These are phyloP conservation scores for Oryza officinalis DNA, from an alignment of 176 grass and related monocot genomes.

Conservation along the genomic window DNA sequence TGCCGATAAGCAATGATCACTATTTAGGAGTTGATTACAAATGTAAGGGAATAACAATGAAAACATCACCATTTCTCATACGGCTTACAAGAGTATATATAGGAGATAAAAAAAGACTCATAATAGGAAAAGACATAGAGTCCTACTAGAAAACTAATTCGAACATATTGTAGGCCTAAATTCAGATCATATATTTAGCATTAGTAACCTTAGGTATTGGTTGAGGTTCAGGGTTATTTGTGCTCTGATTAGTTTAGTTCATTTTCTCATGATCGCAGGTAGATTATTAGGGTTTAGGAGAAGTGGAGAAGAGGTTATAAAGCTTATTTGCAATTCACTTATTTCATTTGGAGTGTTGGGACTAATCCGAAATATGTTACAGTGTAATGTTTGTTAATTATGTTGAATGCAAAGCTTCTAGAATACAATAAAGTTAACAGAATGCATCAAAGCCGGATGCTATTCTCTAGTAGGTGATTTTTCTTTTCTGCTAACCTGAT, in stretches of 20 bases:
- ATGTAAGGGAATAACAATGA: too few relatives aligned
- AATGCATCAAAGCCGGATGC: neutral
- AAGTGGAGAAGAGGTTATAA: neutral
- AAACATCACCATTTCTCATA: too few relatives aligned
- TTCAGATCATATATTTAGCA: too few relatives aligned
- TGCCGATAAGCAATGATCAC: too few relatives aligned
- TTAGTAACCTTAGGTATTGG: neutral
- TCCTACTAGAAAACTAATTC: too few relatives aligned
- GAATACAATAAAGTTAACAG: neutral
- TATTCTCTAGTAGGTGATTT: constrained; percentile 1
- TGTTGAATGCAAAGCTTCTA: neutral
- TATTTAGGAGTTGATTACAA: too few relatives aligned
- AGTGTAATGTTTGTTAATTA: neutral
- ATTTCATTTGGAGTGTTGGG: neutral
- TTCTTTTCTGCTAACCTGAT: constrained; percentile 25
- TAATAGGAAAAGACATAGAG: too few relatives aligned
- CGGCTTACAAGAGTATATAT: too few relatives aligned
- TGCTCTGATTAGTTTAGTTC: neutral
- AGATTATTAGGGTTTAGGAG: constrained; percentile 6
- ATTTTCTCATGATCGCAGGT: neutral
- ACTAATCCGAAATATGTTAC: neutral
- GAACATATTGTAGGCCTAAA: too few relatives aligned
- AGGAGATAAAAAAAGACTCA: too few relatives aligned
- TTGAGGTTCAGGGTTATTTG: neutral
- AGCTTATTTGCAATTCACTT: constrained; percentile 8